These are phyloP conservation scores for Alternaria triticina DNA, from an alignment of 2,329 filamentous ascomycete genomes.

Conservation along the genomic window DNA sequence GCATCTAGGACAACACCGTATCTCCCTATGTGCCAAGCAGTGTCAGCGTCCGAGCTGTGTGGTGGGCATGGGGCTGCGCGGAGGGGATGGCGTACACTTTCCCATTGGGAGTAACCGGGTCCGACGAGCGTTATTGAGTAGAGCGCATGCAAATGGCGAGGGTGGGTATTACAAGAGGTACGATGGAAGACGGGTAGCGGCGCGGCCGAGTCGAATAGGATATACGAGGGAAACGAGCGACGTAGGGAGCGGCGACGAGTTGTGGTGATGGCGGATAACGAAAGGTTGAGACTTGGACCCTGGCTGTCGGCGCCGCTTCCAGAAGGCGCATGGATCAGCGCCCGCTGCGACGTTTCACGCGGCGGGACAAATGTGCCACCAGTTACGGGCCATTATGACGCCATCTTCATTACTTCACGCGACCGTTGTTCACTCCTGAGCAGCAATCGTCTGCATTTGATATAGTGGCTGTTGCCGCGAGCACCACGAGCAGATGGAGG, in stretches of 20 bases:
- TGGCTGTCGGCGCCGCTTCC: constrained; percentile 17
- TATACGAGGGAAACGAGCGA: constrained; percentile 32
- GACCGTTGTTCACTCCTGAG: background rate
- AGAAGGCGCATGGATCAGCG: constrained; percentile 17
- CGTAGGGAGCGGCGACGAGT: constrained; percentile 14
- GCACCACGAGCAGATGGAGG: background rate
- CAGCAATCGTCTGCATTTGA: background rate
- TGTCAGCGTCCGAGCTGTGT: constrained; percentile 27
- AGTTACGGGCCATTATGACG: constrained; percentile 2
- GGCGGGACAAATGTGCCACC: constrained; percentile 7
- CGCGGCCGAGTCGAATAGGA: constrained; percentile 11
- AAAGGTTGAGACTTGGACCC: constrained; percentile 17
- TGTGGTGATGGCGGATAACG: background rate
- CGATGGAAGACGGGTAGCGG: constrained; percentile 4
- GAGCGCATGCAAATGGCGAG: constrained; percentile 36
- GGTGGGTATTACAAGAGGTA: constrained; percentile 6
- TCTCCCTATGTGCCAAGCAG: constrained; percentile 55
- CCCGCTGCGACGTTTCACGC: constrained; percentile 13
- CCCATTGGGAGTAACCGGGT: constrained; percentile 44
- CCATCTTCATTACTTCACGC: background rate
- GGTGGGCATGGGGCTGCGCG: constrained; percentile 11
- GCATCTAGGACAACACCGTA: constrained; percentile 98
- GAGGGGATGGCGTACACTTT: constrained; percentile 48
- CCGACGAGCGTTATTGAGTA: constrained; percentile 18
- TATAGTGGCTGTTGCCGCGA: background rate